Percentiles rank a stretch among this genome's conserved stretches.
Conservation (phyloP, 2,329 filamentous ascomycete genomes). For the Fusarium euwallaceae region DNA sequence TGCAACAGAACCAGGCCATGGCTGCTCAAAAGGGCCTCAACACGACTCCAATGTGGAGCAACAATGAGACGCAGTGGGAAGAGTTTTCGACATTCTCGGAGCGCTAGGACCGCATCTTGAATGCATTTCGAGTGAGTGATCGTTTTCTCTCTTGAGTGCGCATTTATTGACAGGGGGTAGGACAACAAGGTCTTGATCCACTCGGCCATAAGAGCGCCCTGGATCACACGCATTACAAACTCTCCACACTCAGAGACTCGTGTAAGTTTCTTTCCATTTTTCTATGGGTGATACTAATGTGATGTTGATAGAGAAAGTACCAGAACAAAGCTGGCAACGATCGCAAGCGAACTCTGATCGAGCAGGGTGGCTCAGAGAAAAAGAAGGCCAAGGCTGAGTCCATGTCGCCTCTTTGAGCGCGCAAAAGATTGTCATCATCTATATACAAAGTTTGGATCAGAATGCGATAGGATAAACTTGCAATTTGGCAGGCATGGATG, state of each 20-base stretch:
- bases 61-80: constrained; percentile 42
- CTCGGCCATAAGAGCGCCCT: constrained; percentile 39
- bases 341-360: constrained; percentile 35
- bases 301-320: constrained; percentile 31
- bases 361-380: constrained; percentile 14
- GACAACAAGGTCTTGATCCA: constrained; percentile 43
- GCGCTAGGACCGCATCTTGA: constrained; percentile 42
- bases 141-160: accelerated
- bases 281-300: constrained; percentile 4
- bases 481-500: background rate
- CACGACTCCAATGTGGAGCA: constrained; percentile 40
- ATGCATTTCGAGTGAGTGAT: constrained; percentile 36
- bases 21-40: constrained; percentile 36
- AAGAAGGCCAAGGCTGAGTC: constrained; percentile 21
- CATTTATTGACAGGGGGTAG: constrained; percentile 14
- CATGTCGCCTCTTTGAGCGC: background rate
- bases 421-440: background rate
- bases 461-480: background rate
- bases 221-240: constrained; percentile 40
- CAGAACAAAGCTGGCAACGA: constrained; percentile 44
- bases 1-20: constrained; percentile 27
- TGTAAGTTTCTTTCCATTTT: constrained; percentile 18
- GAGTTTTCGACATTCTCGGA: constrained; percentile 41
- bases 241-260: constrained; percentile 35
- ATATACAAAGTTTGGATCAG: background rate